Evolutionary conservation across 306 rosid species (phyloP).

Genomic region (Geum urbanum): DNA sequence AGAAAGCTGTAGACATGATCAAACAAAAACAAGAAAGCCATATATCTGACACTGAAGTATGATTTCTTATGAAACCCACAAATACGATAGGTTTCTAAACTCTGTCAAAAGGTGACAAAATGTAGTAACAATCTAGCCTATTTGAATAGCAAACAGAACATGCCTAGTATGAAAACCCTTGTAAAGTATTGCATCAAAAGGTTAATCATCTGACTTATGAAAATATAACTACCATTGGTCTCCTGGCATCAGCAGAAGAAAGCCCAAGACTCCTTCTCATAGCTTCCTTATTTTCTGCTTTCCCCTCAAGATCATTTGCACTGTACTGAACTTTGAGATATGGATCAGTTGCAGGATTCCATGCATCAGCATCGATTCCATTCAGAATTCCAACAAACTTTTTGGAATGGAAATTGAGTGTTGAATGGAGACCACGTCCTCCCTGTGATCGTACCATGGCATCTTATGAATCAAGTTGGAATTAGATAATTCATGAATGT

Average conservation of each 20-base stretch:
- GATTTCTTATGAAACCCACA: background rate
- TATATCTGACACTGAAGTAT: background rate
- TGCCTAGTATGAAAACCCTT: background rate
- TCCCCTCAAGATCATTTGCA: conserved; percentile 78
- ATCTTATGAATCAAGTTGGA: background rate
- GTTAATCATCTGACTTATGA: conserved; percentile 12
- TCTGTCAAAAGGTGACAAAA: conserved; percentile 7
- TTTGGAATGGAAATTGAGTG: conserved; percentile 68
- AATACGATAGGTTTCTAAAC: background rate
- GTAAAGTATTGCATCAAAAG: conserved; percentile 10
- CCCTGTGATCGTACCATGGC: conserved; percentile 47
- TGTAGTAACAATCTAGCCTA: background rate
- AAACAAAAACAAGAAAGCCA: background rate
- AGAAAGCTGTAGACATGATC: background rate
- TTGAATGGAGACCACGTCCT: conserved; percentile 85
- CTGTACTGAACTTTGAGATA: conserved; percentile 74
- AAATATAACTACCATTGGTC: conserved; percentile 75
- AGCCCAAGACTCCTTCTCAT: conserved; percentile 68
- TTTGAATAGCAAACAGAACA: background rate
- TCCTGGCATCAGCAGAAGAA: conserved; percentile 56
- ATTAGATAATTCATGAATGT: background rate
- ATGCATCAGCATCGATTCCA: conserved; percentile 87
- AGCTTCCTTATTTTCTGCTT: conserved; percentile 77
- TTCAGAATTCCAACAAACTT: conserved; percentile 86
- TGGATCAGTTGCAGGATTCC: conserved; percentile 83